Evolutionary conservation across 2,329 filamentous ascomycete genomes (phyloP), one percentile per base, ranked within the genome.

Genomic region (Exophiala sp.): DNA sequence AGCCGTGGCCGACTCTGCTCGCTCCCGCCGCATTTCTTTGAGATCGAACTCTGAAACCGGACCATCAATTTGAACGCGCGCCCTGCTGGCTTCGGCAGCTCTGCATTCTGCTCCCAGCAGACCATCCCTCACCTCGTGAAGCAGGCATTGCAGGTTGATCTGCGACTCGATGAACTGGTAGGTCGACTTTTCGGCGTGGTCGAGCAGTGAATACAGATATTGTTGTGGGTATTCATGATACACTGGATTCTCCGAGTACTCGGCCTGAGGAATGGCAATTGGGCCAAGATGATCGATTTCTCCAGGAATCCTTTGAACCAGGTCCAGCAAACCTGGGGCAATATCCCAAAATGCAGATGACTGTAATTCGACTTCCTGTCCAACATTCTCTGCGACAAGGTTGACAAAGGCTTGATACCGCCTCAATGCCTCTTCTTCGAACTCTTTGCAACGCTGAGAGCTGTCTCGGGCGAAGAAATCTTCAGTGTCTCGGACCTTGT

Each of bases 281-380:
- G 81, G 67, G 20, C 72, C 63, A 14, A 54, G 24, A 3, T 54
- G 39, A 18, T 54, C 39, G 29, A 58, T 8, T 52, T 55, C 36
- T 63, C 78, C 72, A 2, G 54, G 51, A 21, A 64, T 49, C 64
- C 88, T 87, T 55, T 95, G 88, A 9, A 95, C 80, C 43, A 97
- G 77, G 12, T 85, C 80, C 21, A 87, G 79, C 0, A 99, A 79
- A 3, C 86, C 84, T 2, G 94, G 94, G 1, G 91, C 92, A 65
- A 97, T 95, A 67, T 99, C 94, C 94, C 94, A 99, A 69, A 97
- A 99, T 0, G 92, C 91, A 8, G 87, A 91, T 2, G 96, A 80
- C 71, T 97, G 94, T 51, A 90, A 83, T 68, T 96, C 91, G 9
- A 97, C 90, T 12, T 92, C 94, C 8, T 89, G 85, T 16, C 85